These are phyloP conservation scores for Adansonia rubrostipa DNA, from an alignment of 441 rosid genomes.

Conservation along the genomic window DNA sequence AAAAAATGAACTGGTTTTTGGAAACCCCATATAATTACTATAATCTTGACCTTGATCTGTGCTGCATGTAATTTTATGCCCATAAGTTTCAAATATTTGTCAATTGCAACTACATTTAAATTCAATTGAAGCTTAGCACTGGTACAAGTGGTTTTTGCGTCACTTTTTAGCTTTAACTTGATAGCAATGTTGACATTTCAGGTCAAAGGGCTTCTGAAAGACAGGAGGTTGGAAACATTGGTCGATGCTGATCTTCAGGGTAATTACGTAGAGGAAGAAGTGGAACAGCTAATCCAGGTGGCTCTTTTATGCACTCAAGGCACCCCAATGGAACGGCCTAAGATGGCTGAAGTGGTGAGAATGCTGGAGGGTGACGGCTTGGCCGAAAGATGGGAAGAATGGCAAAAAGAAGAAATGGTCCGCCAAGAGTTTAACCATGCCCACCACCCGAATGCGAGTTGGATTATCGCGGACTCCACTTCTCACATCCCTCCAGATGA, in stretches of 20 bases:
- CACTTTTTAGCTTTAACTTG: not conserved
- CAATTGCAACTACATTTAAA: no score
- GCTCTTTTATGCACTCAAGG: slow-evolving; percentile 71
- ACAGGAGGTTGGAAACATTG: slow-evolving; percentile 55
- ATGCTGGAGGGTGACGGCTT: slow-evolving; percentile 79
- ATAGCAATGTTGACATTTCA: slow-evolving; percentile 24
- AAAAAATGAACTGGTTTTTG: no score
- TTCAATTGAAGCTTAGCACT: not conserved
- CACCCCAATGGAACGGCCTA: slow-evolving; percentile 67
- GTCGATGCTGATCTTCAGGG: slow-evolving; percentile 70
- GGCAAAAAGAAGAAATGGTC: slow-evolving; percentile 46
- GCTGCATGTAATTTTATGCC: not conserved
- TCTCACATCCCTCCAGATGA: slow-evolving; percentile 5
- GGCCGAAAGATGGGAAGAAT: slow-evolving; percentile 77
- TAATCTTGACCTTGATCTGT: not conserved
- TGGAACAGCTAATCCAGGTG: slow-evolving; percentile 70
- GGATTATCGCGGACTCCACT: not conserved
- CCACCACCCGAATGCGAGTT: not conserved
- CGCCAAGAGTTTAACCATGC: not conserved
- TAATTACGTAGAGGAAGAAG: slow-evolving; percentile 61
- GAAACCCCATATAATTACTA: no score
- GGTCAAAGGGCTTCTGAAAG: slow-evolving; percentile 48
- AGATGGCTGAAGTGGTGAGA: slow-evolving; percentile 76
- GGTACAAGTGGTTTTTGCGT: not conserved
- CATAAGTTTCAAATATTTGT: no score